These are phyloP conservation scores for Phytophthora sansomeana DNA, from an alignment of 352 stramenopile genomes.

Conservation along the genomic window DNA sequence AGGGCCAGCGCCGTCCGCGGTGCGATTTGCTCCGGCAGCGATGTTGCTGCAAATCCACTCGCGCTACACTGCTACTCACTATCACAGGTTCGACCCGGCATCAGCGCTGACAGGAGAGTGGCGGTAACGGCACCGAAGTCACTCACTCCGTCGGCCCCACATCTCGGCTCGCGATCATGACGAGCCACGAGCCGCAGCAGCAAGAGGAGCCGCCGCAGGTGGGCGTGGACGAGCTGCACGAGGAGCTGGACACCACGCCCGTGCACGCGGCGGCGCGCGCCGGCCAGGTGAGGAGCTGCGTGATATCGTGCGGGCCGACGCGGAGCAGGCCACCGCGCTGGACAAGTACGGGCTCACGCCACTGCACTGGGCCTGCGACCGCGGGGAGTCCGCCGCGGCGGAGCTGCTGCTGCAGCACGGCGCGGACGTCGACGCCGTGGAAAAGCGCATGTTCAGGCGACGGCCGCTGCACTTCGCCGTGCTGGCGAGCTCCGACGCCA, in stretches of 20 bases:
- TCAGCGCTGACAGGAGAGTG: background rate
- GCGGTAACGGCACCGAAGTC: background rate
- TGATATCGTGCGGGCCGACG: constrained; percentile 41
- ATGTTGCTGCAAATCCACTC: background rate
- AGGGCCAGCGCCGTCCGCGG: background rate
- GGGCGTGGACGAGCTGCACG: constrained; percentile 73
- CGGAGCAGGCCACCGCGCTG: constrained; percentile 34
- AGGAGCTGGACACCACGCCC: constrained; percentile 64
- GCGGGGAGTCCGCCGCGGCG: constrained; percentile 42
- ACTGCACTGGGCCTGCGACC: constrained; percentile 78
- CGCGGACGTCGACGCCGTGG: constrained; percentile 57
- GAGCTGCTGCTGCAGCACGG: constrained; percentile 48
- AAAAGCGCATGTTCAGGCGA: constrained; percentile 66
- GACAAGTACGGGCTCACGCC: constrained; percentile 82
- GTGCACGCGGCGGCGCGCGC: constrained; percentile 68
- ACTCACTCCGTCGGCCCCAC: constrained; percentile 4
- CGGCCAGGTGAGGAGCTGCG: constrained; percentile 48
- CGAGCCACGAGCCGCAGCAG: constrained; percentile 38
- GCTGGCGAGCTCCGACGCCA: constrained; percentile 43
- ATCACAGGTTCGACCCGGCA: constrained; percentile 24
- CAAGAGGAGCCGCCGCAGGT: constrained; percentile 45
- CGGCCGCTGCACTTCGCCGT: constrained; percentile 9
- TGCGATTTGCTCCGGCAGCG: too few species aligned
- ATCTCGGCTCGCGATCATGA: constrained; percentile 22
- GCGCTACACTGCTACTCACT: constrained; percentile 4